A percentile compares a stretch with the other conserved stretches of the same genome.
phyloP scores from a whole-genome alignment of 257 asterid genomes.

The Nicotiana tomentosiformis region DNA sequence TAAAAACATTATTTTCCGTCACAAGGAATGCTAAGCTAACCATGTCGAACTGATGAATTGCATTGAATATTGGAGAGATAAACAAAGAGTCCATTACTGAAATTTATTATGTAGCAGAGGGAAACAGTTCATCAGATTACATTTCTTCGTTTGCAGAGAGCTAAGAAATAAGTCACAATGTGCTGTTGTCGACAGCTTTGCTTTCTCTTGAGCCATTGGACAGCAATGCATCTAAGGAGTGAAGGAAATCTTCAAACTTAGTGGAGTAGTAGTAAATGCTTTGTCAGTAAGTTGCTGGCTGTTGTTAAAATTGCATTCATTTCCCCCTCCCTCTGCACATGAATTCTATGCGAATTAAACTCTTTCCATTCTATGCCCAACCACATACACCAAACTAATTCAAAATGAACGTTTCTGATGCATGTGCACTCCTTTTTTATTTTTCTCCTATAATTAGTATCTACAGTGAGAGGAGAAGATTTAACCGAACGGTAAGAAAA shows the following conservation, averaged over 20 bases:
- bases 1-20: not conserved
- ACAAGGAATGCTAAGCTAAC: not conserved
- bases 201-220: not conserved
- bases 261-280: not conserved
- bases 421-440: no score
- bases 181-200: not conserved
- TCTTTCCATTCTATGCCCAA: not conserved
- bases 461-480: not conserved
- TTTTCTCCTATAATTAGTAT: not conserved
- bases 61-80: not conserved
- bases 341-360: not conserved
- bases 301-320: not conserved
- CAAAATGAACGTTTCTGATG: not conserved
- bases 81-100: not conserved
- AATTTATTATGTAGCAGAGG: not conserved
- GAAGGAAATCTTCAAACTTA: not conserved
- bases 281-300: conserved; percentile 4
- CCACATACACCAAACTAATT: not conserved
- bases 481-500: no score
- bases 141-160: not conserved
- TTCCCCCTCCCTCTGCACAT: not conserved
- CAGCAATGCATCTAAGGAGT: not conserved
- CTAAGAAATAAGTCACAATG: not conserved
- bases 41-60: not conserved
- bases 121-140: not conserved